phyloP scores from a whole-genome alignment of 768 basidiomycete genomes.

The Lyophyllum atratum region DNA sequence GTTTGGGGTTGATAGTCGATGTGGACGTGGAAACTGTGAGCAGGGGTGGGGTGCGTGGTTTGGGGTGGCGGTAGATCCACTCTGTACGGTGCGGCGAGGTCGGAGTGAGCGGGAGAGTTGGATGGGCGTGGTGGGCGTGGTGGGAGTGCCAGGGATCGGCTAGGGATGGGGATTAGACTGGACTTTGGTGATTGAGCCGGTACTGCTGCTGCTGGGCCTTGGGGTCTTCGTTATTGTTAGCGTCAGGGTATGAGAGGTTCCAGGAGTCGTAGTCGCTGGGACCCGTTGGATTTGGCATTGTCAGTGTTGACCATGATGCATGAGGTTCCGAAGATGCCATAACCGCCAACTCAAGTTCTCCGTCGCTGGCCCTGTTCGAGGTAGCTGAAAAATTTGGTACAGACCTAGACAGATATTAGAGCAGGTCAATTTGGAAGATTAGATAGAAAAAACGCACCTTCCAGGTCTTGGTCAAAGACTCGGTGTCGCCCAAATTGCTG shows the following conservation, averaged over 20 bases:
- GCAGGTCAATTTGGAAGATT: not conserved
- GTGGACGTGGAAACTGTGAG: constrained; percentile 19
- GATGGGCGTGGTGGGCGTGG: constrained; percentile 1
- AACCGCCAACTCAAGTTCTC: constrained; percentile 92
- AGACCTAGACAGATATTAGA: constrained; percentile 53
- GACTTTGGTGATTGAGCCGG: constrained; percentile 6
- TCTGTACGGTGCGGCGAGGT: constrained; percentile 16
- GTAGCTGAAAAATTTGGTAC: constrained; percentile 87
- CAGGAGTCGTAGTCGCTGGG: constrained; percentile 23
- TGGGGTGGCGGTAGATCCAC: constrained; percentile 25
- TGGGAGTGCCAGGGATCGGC: not conserved
- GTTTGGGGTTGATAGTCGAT: constrained; percentile 16
- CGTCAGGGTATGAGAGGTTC: constrained; percentile 12
- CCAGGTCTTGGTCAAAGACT: constrained; percentile 89
- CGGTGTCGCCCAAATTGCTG: constrained; percentile 83
- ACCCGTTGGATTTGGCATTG: constrained; percentile 75
- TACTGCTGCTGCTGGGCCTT: no score
- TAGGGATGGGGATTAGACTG: constrained; percentile 2
- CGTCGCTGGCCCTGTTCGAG: constrained; percentile 87
- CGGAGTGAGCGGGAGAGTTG: constrained; percentile 9
- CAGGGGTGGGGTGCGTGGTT: constrained; percentile 14
- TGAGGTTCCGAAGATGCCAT: constrained; percentile 89
- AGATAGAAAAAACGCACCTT: constrained; percentile 54
- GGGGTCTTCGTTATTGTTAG: constrained; percentile 8
- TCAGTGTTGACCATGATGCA: constrained; percentile 93